phyloP scores from a whole-genome alignment of 495 filamentous ascomycete genomes.

The Neurospora intermedia region DNA sequence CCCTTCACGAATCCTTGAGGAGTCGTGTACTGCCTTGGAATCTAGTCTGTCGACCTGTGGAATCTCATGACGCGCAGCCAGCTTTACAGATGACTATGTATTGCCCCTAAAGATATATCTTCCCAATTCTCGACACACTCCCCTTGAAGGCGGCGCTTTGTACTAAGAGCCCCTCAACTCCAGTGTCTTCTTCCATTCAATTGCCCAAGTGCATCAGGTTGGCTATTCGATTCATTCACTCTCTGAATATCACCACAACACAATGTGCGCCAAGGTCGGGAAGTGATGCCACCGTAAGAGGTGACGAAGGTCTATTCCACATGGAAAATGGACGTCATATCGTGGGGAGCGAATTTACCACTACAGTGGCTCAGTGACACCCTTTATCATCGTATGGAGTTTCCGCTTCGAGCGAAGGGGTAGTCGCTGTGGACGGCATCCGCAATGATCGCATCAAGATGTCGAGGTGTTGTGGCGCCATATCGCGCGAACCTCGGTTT shows the following conservation, averaged over 20 bases:
- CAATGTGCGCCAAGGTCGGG: conserved; percentile 14
- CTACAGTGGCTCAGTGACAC: conserved; percentile 19
- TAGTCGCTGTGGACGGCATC: conserved; percentile 15
- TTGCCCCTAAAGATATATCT: conserved; percentile 27
- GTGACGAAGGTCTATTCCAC: conserved; percentile 10
- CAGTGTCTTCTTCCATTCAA: conserved; percentile 19
- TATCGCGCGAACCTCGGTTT: conserved; percentile 13
- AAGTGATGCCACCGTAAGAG: conserved; percentile 1
- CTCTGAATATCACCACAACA: conserved; percentile 19
- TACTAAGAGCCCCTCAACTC: conserved; percentile 22
- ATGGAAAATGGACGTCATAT: conserved; percentile 12
- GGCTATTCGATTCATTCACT: conserved; percentile 30
- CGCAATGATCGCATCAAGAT: conserved; percentile 18
- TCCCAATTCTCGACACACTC: conserved; percentile 9
- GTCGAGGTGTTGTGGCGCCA: neutral
- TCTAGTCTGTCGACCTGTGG: neutral
- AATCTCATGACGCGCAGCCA: conserved; percentile 11
- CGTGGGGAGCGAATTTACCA: conserved; percentile 25
- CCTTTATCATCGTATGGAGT: conserved; percentile 20
- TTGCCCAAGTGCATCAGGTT: conserved; percentile 17
- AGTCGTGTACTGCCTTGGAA: conserved; percentile 13
- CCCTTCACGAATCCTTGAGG: conserved; percentile 2
- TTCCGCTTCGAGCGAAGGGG: conserved; percentile 4
- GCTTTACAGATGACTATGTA: conserved; percentile 20
- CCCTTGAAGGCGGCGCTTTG: neutral